phyloP scores from a whole-genome alignment of 2,329 filamentous ascomycete species.

The Parastagonospora avenae region DNA sequence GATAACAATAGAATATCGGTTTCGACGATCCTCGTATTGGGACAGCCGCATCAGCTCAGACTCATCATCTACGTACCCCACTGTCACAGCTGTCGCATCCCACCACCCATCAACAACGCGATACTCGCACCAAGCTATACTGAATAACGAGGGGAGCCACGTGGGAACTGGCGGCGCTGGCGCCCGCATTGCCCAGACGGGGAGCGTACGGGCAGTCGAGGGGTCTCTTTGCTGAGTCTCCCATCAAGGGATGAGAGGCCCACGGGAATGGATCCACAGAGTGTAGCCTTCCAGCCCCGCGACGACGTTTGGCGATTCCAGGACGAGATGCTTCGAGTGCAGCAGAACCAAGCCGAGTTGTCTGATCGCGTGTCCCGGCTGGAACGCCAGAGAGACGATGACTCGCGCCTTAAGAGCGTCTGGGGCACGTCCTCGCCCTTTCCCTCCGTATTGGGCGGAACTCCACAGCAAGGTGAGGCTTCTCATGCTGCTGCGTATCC shows the following conservation, averaged over 20 bases:
- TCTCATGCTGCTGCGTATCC: not conserved
- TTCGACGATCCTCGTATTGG: too few species aligned
- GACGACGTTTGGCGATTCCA: conserved; percentile 70
- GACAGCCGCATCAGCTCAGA: too few species aligned
- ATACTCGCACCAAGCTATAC: not conserved
- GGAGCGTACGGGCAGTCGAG: conserved; percentile 13
- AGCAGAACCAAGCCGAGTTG: conserved; percentile 65
- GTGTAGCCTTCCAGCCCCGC: conserved; percentile 64
- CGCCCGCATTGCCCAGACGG: conserved; percentile 16
- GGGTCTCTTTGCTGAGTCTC: conserved; percentile 28
- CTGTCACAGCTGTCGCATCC: not conserved
- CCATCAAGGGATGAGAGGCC: conserved; percentile 38
- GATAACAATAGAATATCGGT: too few species aligned
- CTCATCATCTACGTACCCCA: not conserved
- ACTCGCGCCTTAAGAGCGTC: conserved; percentile 75
- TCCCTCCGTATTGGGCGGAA: conserved; percentile 80
- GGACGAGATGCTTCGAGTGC: conserved; percentile 65
- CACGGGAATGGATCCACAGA: conserved; percentile 66
- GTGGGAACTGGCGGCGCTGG: conserved; percentile 9
- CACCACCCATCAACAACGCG: not conserved
- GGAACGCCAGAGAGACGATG: conserved; percentile 67
- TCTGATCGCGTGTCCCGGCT: conserved; percentile 65
- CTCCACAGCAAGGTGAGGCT: conserved; percentile 80
- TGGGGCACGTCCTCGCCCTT: conserved; percentile 88
- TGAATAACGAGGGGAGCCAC: not conserved